Evolutionary conservation across 495 filamentous ascomycete genomes (phyloP).

Genomic region (Symbiotaphrina buchneri): DNA sequence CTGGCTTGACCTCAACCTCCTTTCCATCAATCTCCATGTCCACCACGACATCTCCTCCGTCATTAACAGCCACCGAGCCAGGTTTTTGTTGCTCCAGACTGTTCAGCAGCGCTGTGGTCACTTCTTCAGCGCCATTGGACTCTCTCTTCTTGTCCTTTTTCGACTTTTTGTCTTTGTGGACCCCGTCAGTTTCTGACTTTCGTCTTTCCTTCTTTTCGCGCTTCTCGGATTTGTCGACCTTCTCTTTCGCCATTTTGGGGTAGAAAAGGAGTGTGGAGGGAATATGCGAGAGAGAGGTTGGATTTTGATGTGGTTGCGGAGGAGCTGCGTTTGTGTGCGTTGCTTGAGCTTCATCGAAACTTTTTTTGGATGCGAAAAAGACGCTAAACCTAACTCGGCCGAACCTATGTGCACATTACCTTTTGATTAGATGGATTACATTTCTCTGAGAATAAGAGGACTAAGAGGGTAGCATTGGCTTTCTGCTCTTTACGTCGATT

Average conservation of each 20-base stretch:
- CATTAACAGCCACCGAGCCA: slow-evolving; percentile 7
- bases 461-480: too few species aligned
- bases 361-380: too few species aligned
- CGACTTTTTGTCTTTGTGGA: slow-evolving; percentile 34
- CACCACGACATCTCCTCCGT: slow-evolving; percentile 7
- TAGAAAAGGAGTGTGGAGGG: not conserved
- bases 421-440: too few species aligned
- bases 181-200: slow-evolving; percentile 51
- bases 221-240: slow-evolving; percentile 42
- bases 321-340: too few species aligned
- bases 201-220: slow-evolving; percentile 70
- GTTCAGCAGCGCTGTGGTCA: slow-evolving; percentile 6
- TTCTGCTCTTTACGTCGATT: too few species aligned
- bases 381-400: too few species aligned
- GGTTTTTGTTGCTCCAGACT: slow-evolving; percentile 10
- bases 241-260: slow-evolving; percentile 9
- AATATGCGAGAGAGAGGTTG: too few species aligned
- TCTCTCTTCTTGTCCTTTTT: slow-evolving; percentile 22
- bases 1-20: slow-evolving; percentile 18
- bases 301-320: too few species aligned
- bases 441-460: too few species aligned
- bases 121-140: slow-evolving; percentile 13
- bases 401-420: too few species aligned
- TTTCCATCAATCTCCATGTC: slow-evolving; percentile 7
- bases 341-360: too few species aligned